Conservation (phyloP, 768 basidiomycete species). For the Tremella mesenterica region DNA sequence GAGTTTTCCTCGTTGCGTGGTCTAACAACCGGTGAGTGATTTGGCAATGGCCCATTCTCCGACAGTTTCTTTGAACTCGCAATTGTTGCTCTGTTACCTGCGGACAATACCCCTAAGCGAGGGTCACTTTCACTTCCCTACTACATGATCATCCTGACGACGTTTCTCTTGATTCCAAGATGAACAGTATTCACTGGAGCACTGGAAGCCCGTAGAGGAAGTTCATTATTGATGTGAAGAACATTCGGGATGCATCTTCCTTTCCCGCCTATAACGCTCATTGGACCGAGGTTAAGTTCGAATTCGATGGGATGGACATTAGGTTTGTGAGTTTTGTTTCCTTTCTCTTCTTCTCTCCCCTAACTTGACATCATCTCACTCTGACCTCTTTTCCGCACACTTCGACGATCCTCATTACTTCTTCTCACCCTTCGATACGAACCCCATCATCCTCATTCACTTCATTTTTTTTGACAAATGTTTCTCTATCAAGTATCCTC, state of each 20-base stretch:
- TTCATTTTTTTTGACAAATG: too few species aligned
- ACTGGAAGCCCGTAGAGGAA: too few species aligned
- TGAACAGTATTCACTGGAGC: too few species aligned
- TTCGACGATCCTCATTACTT: neutral
- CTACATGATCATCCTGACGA: too few species aligned
- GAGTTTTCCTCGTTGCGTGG: conserved; percentile 18
- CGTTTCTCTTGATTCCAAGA: neutral
- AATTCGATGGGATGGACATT: conserved; percentile 28
- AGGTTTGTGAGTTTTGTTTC: conserved; percentile 23
- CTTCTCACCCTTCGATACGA: neutral
- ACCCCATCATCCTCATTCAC: neutral
- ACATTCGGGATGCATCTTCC: conserved; percentile 28
- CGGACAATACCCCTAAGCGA: too few species aligned
- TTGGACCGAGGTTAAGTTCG: conserved; percentile 28
- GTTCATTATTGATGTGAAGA: conserved; percentile 7
- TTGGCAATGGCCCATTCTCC: too few species aligned
- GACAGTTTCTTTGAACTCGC: too few species aligned
- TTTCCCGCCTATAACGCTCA: conserved; percentile 22
- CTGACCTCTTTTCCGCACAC: neutral
- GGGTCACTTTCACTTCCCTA: too few species aligned
- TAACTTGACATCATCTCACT: neutral
- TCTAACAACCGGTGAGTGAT: conserved; percentile 30
- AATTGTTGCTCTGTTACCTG: too few species aligned
- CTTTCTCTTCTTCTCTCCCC: neutral
- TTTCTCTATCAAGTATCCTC: too few species aligned